Base-by-base conservation (phyloP, 495 filamentous ascomycete genomes). In the Daldinia decipiens region DNA sequence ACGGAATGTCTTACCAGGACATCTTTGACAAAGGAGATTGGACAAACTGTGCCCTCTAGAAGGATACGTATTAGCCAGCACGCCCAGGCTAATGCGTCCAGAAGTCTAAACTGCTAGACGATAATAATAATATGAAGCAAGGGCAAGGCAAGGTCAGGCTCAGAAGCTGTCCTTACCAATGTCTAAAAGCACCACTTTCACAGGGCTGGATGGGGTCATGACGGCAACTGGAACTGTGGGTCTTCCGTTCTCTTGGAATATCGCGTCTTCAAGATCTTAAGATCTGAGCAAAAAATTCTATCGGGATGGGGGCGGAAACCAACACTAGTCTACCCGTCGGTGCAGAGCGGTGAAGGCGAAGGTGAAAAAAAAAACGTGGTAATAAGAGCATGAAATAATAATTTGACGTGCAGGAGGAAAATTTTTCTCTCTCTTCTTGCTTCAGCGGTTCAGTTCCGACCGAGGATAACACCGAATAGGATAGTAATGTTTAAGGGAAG, bases 1-100 rank as follows among this genome's bases (percentile, higher is more conserved):
- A 17, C 45, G 47, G 69, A 24, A 70, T 68, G 74, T 74, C 88
- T 85, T 83, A 91, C 89, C 78, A 91, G 79, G 64, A 87, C 85
- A 71, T 90, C 87, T 78, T 91, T 90, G 79, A 91, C 89, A 77
- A 91, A 91, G 73, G 86, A 87, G 71, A 91, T 90, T 73, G 87
- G 87, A 73, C 88, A 90, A 59, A 91, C 86, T 26, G 89, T 91
- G 67, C 89, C 89, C 82, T 91, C 89, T 91, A 76, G 62, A 56
- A 56, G 43, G 57, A 71, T 64, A 76, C 65, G 67, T 75, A 79
- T 84, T 82, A 83, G 81, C 78, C 69, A 79, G 70, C 67, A 72
- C 60, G 57, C 57, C 69, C 70, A 68, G 72, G 75, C 71, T 73
- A 76, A 78, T 78, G 74, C 76, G 71, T 59, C 68, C 53, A 62